A percentile compares a stretch with the other conserved stretches of the same genome.
Evolutionary conservation across 2,329 filamentous ascomycete species (phyloP).

Genomic region (Penicillium griseofulvum): DNA sequence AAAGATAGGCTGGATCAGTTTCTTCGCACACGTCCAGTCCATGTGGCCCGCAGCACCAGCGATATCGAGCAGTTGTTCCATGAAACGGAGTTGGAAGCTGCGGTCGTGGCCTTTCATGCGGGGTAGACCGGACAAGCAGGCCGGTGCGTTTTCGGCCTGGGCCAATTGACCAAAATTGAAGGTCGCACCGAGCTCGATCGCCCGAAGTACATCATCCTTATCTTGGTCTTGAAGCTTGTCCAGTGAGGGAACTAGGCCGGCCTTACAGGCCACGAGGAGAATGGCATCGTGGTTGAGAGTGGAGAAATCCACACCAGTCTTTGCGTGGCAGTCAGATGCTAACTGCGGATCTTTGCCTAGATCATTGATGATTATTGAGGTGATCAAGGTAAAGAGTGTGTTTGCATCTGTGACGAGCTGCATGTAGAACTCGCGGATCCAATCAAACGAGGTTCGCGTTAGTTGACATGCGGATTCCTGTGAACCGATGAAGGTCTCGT

Average conservation of each 20-base stretch:
- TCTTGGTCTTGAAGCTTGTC: neutral
- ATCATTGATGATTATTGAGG: slow-evolving; percentile 15
- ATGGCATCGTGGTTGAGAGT: slow-evolving; percentile 14
- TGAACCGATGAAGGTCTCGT: slow-evolving; percentile 12
- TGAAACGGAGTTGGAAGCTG: slow-evolving; percentile 16
- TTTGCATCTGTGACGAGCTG: slow-evolving; percentile 3
- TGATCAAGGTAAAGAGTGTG: slow-evolving; percentile 12
- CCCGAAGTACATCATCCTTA: slow-evolving; percentile 6
- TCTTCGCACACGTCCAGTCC: slow-evolving; percentile 16
- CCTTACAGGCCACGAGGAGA: slow-evolving; percentile 11
- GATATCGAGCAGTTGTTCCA: slow-evolving; percentile 17
- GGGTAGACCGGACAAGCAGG: slow-evolving; percentile 5
- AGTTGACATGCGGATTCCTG: slow-evolving; percentile 7
- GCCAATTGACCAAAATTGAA: slow-evolving; percentile 19
- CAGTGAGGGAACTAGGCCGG: slow-evolving; percentile 9
- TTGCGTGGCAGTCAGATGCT: slow-evolving; percentile 7
- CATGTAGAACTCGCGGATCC: slow-evolving; percentile 10
- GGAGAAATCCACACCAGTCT: slow-evolving; percentile 12
- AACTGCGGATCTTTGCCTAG: slow-evolving; percentile 17
- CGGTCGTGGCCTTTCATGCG: slow-evolving; percentile 3
- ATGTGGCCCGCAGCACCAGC: slow-evolving; percentile 16
- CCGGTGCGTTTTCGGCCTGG: slow-evolving; percentile 15
- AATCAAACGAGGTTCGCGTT: slow-evolving; percentile 13
- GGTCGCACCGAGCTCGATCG: slow-evolving; percentile 11
- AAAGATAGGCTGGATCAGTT: slow-evolving; percentile 14